phyloP scores from a whole-genome alignment of 768 basidiomycete genomes.

The Strobilomyces dryophilus region DNA sequence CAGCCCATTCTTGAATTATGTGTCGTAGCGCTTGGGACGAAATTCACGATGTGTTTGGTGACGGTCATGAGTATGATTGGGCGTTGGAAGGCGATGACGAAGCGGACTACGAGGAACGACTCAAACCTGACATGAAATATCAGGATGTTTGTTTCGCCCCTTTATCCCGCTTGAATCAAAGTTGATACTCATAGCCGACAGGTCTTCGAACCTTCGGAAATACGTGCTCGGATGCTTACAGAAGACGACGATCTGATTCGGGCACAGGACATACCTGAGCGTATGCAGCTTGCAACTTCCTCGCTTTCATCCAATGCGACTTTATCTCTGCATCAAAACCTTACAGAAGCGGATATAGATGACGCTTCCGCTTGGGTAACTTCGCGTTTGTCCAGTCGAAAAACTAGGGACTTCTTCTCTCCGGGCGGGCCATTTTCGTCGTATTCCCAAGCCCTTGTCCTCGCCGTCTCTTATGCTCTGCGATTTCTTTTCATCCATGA shows the following conservation, averaged over 20 bases:
- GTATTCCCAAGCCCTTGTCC: conserved; percentile 64
- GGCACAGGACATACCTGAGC: conserved; percentile 86
- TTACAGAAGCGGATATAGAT: conserved; percentile 69
- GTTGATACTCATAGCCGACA: conserved; percentile 30
- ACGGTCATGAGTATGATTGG: conserved; percentile 96
- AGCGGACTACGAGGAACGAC: conserved; percentile 38
- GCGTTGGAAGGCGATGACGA: conserved; percentile 82
- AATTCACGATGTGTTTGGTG: conserved; percentile 93
- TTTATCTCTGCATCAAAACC: conserved; percentile 54
- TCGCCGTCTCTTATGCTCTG: conserved; percentile 76
- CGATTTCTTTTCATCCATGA: conserved; percentile 82
- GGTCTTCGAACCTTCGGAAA: conserved; percentile 99
- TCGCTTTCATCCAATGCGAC: conserved; percentile 69
- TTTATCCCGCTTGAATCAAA: conserved; percentile 1
- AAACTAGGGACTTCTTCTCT: conserved; percentile 70
- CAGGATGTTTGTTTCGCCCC: conserved; percentile 57
- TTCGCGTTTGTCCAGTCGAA: conserved; percentile 64
- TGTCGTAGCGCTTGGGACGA: conserved; percentile 83
- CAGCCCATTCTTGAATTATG: conserved; percentile 10
- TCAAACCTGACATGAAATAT: conserved; percentile 75
- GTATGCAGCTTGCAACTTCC: conserved; percentile 88
- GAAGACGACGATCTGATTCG: conserved; percentile 94
- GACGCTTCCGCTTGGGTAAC: conserved; percentile 89
- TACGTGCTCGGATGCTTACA: conserved; percentile 81
- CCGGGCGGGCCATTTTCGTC: conserved; percentile 55